Evolutionary conservation across 441 rosid species (phyloP).

Genomic region (Corymbia citriodora): DNA sequence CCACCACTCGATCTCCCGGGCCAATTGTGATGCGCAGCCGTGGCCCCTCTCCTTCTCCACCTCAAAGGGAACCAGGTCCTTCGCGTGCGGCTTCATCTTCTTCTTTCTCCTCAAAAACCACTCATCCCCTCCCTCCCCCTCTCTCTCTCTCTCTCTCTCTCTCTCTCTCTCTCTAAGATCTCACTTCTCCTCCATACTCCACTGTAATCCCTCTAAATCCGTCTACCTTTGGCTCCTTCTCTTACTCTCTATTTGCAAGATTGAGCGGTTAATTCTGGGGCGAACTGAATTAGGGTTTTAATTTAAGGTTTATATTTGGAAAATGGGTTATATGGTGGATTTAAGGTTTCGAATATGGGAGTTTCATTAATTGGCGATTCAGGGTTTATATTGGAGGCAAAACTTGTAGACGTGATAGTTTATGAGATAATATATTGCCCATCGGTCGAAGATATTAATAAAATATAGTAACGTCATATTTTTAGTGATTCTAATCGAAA

Average conservation of each 20-base stretch:
- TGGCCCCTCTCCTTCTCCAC: not conserved
- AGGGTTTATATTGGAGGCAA: not conserved
- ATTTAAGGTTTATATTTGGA: not conserved
- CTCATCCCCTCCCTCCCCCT: too few relatives aligned
- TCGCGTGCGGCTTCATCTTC: not conserved
- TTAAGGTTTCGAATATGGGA: not conserved
- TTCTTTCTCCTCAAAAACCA: too few relatives aligned
- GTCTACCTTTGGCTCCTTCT: not conserved
- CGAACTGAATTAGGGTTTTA: not conserved
- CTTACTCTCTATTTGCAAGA: not conserved
- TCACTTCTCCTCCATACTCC: too few relatives aligned
- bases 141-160: too few relatives aligned
- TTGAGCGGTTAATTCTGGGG: not conserved
- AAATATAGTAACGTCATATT: too few relatives aligned
- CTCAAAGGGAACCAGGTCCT: not conserved
- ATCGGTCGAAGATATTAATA: too few relatives aligned
- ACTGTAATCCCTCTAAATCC: not conserved
- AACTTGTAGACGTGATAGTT: rapidly evolving
- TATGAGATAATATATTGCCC: not conserved
- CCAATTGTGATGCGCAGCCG: not conserved
- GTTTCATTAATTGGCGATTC: too few relatives aligned
- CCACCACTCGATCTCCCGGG: not conserved
- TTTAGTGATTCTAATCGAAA: rapidly evolving
- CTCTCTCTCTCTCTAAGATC: too few relatives aligned
- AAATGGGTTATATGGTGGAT: not conserved